phyloP scores from a whole-genome alignment of 352 stramenopile genomes.

The Phytophthora ramorum region DNA sequence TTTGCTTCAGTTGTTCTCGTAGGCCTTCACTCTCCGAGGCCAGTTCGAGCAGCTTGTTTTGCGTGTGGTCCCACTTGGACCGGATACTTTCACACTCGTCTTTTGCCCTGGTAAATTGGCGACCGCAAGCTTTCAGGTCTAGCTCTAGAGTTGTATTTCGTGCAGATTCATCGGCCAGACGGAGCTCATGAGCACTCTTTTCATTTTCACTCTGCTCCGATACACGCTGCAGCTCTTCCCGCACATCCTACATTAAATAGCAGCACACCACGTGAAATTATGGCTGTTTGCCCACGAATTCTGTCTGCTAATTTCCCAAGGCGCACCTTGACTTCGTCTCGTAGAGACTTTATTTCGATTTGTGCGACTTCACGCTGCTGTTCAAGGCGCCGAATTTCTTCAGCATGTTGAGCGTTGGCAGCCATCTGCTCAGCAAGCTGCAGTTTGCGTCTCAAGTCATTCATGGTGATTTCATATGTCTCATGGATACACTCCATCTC shows the following conservation, averaged over 20 bases:
- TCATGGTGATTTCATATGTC: conserved; percentile 67
- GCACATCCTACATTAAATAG: conserved; percentile 43
- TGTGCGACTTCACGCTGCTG: conserved; percentile 57
- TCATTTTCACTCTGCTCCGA: conserved; percentile 47
- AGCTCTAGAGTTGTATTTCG: conserved; percentile 57
- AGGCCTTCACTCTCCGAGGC: conserved; percentile 62
- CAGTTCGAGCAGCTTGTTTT: conserved; percentile 66
- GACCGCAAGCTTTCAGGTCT: conserved; percentile 56
- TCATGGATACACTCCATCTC: conserved; percentile 81
- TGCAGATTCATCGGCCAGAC: conserved; percentile 57
- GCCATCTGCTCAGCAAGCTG: conserved; percentile 48
- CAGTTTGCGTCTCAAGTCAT: conserved; percentile 65
- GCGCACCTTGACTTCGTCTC: conserved; percentile 66
- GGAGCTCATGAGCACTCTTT: conserved; percentile 48
- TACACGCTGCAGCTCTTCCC: conserved; percentile 53
- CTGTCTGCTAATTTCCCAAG: neutral
- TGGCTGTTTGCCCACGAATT: neutral
- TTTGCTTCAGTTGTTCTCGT: conserved; percentile 79
- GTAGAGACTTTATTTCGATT: conserved; percentile 69
- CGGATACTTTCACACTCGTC: conserved; percentile 60
- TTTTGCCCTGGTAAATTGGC: conserved; percentile 52
- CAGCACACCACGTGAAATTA: neutral
- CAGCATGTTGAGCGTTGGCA: conserved; percentile 42
- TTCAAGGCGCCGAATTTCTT: conserved; percentile 60
- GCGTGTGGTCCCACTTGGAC: conserved; percentile 57